phyloP scores from a whole-genome alignment of 352 stramenopile genomes.

The Globisporangium apiculatum region DNA sequence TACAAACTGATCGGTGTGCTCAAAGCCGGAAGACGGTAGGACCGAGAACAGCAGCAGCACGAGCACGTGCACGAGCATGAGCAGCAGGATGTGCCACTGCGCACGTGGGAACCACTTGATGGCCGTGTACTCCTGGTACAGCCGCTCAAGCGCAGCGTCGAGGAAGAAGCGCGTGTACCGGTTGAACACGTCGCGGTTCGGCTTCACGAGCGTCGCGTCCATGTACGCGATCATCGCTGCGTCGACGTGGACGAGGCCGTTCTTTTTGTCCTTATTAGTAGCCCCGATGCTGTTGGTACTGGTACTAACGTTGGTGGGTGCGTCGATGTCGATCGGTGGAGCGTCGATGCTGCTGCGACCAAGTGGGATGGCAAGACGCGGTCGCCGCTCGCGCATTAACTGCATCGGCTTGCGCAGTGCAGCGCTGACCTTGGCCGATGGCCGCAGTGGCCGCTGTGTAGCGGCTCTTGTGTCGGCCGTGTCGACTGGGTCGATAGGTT shows the following conservation, averaged over 20 bases:
- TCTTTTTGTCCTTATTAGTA: not conserved
- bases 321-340: too few species aligned
- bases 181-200: slow-evolving; percentile 68
- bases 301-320: not conserved
- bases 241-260: slow-evolving; percentile 12
- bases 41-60: slow-evolving; percentile 61
- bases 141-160: slow-evolving; percentile 55
- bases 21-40: slow-evolving; percentile 48
- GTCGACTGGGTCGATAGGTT: not conserved
- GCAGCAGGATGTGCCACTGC: slow-evolving; percentile 62
- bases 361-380: too few species aligned
- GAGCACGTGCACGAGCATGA: slow-evolving; percentile 64
- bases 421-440: slow-evolving; percentile 10
- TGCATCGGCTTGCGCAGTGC: slow-evolving; percentile 18
- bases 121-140: slow-evolving; percentile 84
- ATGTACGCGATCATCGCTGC: slow-evolving; percentile 70
- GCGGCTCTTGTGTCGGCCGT: too few species aligned
- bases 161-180: slow-evolving; percentile 77
- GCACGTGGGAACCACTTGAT: slow-evolving; percentile 77
- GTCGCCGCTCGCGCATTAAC: slow-evolving; percentile 11
- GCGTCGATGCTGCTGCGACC: too few species aligned
- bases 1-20: slow-evolving; percentile 65
- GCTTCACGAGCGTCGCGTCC: slow-evolving; percentile 63
- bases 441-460: not conserved
- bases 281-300: not conserved